Conservation (phyloP, 106 monocot genomes). For the Triglochin maritima region DNA sequence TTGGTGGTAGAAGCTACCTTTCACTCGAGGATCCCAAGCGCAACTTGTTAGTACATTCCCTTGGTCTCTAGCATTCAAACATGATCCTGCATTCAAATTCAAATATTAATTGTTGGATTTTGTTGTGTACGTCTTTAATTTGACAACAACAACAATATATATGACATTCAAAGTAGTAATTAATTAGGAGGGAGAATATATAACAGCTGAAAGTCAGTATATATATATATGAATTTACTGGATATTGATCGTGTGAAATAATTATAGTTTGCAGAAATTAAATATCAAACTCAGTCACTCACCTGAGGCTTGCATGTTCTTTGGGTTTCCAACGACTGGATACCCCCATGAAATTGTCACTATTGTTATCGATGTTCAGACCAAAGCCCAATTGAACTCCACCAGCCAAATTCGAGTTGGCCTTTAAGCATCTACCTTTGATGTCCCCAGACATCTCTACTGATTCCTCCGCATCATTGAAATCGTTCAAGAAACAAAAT, state of each 20-base stretch:
- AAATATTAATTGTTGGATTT: too few relatives aligned
- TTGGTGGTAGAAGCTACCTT: constrained; percentile 13
- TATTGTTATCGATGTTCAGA: constrained; percentile 4
- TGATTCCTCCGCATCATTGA: constrained; percentile 5
- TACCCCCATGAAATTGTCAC: constrained; percentile 7
- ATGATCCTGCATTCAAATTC: too few relatives aligned
- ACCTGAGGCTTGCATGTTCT: constrained; percentile 12
- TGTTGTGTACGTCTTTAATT: too few relatives aligned
- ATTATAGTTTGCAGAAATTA: too few relatives aligned
- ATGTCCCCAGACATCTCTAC: background rate
- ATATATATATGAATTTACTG: too few relatives aligned
- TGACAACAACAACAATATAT: too few relatives aligned
- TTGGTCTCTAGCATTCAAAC: too few relatives aligned
- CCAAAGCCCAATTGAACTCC: background rate
- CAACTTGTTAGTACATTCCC: constrained; percentile 2
- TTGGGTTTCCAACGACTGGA: constrained; percentile 15
- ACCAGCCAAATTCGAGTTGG: background rate
- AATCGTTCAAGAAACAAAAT: background rate
- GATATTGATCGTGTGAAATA: too few relatives aligned
- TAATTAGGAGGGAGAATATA: too few relatives aligned
- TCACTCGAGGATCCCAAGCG: constrained; percentile 8
- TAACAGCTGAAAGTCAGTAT: too few relatives aligned
- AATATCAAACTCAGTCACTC: constrained; percentile 1
- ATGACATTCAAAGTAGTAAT: too few relatives aligned
- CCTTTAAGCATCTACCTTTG: background rate